Base-by-base conservation (phyloP, 2,329 filamentous ascomycete species). In the Aspergillus fijiensis region DNA sequence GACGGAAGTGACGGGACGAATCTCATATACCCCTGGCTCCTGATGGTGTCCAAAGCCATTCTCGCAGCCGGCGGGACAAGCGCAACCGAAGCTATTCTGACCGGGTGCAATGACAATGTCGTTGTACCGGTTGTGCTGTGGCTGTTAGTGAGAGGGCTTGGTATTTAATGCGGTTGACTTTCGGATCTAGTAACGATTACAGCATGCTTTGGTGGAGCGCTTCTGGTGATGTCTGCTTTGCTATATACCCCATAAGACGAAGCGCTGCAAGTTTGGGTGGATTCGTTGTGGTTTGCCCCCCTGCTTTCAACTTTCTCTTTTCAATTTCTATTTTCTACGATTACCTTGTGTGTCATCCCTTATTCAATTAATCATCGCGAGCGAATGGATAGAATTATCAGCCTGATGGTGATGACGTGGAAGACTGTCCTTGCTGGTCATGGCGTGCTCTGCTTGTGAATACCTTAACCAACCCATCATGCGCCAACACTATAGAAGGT, bases 31-130 rank as follows among this genome's bases (percentile, higher is more conserved):
- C 67, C 65, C 42, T 76, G 74, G 75, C 42, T 60, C 1, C 68
- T 73, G 31, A 74, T 79, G 14, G 57, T 78, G 27, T 67, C 66
- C 19, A 95, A 94, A 71, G 87, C 89, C 11, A 80, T 82, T 4
- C 71, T 90, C 51, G 96, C 92, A 65, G 92, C 90, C 6, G 83
- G 84, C 48, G 85, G 92, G 60, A 91, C 93, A 29, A 97, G 93
- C 76, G 82, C 97, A 67, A 96, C 95, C 55, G 95, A 99, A 79
- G 93, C 95, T 27, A 94, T 97, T 51, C 79, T 99, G 64, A 98
- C 95, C 14, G 95, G 95, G 2, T 95, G 94, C 31, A 99, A 99
- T 76, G 95, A 99, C 81, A 99, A 99, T 81, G 95, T 99, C 19
- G 89, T 98, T 64, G 94, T 98, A 64, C 95, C 95, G 4, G 87